Conservation (phyloP, 805 yeast genomes). For the Ogataea paraovalis region DNA sequence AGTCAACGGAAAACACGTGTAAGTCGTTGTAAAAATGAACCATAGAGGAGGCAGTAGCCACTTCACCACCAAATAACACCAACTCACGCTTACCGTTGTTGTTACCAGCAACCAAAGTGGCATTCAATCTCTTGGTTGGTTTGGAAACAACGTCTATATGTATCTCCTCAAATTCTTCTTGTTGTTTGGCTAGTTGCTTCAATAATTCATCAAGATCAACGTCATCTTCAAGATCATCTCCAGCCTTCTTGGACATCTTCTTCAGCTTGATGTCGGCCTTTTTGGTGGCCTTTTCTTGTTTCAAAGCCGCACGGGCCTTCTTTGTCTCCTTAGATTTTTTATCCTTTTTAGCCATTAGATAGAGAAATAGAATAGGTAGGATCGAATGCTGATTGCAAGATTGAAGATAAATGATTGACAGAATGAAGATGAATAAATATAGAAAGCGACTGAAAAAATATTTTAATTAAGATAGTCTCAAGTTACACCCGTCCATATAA, state of each 20-base stretch:
- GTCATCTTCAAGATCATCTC: conserved; percentile 77
- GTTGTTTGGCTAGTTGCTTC: conserved; percentile 73
- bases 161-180: conserved; percentile 71
- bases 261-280: conserved; percentile 75
- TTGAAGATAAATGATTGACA: too few species aligned
- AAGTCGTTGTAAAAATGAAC: conserved; percentile 78
- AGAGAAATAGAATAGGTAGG: too few species aligned
- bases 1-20: conserved; percentile 66
- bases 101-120: conserved; percentile 73
- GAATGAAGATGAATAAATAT: too few species aligned
- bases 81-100: conserved; percentile 72
- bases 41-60: conserved; percentile 43
- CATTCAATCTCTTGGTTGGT: conserved; percentile 70
- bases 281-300: conserved; percentile 66
- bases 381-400: too few species aligned
- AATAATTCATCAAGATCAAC: conserved; percentile 81
- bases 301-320: conserved; percentile 82
- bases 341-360: conserved; percentile 75
- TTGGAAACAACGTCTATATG: conserved; percentile 50
- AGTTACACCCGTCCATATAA: too few species aligned
- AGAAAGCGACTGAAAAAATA: too few species aligned
- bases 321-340: conserved; percentile 88
- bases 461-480: too few species aligned
- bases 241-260: conserved; percentile 68
- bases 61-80: conserved; percentile 88